Percentiles rank a stretch among this genome's conserved stretches.
These are phyloP conservation scores for Trichoderma reesei DNA, from an alignment of 495 filamentous ascomycete species.

Conservation along the genomic window DNA sequence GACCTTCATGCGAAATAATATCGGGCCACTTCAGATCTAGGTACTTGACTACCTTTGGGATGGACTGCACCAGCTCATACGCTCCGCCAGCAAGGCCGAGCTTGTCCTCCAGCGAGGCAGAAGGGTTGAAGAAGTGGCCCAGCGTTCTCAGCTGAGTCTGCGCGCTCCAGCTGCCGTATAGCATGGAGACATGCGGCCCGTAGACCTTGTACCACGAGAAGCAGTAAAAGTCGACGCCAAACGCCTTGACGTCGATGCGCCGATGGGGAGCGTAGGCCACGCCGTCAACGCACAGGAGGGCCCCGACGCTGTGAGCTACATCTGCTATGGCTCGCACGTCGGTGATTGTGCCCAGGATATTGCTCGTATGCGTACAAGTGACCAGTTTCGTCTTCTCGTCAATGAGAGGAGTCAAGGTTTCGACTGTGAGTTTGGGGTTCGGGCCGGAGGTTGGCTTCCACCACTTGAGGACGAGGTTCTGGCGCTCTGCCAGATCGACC, in stretches of 20 bases:
- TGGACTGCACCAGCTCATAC: constrained; percentile 55
- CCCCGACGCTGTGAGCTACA: constrained; percentile 29
- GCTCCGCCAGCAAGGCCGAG: constrained; percentile 53
- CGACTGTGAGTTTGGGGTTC: constrained; percentile 45
- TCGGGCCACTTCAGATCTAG: constrained; percentile 41
- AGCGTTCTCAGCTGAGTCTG: constrained; percentile 42
- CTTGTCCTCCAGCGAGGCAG: constrained; percentile 47
- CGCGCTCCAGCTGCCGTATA: constrained; percentile 48
- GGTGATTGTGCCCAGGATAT: constrained; percentile 62
- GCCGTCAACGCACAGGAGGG: constrained; percentile 45
- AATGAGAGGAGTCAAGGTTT: constrained; percentile 46
- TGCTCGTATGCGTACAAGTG: constrained; percentile 57
- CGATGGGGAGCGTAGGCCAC: constrained; percentile 66
- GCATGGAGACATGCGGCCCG: constrained; percentile 58
- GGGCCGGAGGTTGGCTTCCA: constrained; percentile 41
- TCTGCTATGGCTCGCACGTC: constrained; percentile 47
- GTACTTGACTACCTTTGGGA: constrained; percentile 49
- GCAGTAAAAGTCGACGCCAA: constrained; percentile 65
- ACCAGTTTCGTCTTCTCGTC: constrained; percentile 49
- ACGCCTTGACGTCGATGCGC: constrained; percentile 49
- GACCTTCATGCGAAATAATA: constrained; percentile 50
- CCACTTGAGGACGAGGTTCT: constrained; percentile 54
- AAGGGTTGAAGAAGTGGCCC: constrained; percentile 59
- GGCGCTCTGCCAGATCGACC: constrained; percentile 47
- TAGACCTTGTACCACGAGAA: constrained; percentile 73